Evolutionary conservation across 2,329 filamentous ascomycete genomes (phyloP).

Genomic region (Lizonia empirigonia): DNA sequence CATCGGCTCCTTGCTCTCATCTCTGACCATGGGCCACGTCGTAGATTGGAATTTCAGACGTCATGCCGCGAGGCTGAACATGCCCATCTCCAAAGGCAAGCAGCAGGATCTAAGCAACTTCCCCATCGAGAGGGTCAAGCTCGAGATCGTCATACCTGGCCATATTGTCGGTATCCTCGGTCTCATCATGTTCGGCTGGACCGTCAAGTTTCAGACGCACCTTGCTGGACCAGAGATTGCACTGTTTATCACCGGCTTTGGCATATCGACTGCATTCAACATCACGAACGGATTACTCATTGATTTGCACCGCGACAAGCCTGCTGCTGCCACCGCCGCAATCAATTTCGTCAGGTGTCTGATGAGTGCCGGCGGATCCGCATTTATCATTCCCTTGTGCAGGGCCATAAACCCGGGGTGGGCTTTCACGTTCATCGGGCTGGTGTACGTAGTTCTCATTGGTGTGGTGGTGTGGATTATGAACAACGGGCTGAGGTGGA

Average conservation of each 20-base stretch:
- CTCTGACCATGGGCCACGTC: constrained; percentile 44
- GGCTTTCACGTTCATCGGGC: constrained; percentile 53
- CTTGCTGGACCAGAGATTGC: constrained; percentile 54
- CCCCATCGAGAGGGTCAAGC: constrained; percentile 55
- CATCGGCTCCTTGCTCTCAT: constrained; percentile 33
- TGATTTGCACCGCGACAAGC: constrained; percentile 49
- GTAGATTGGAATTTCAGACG: constrained; percentile 77
- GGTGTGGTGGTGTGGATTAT: constrained; percentile 39
- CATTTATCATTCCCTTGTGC: constrained; percentile 51
- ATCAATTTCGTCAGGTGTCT: constrained; percentile 47
- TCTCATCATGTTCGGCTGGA: constrained; percentile 52
- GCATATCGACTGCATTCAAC: constrained; percentile 59
- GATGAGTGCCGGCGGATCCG: constrained; percentile 45
- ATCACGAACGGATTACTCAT: constrained; percentile 54
- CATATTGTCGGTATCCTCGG: constrained; percentile 42
- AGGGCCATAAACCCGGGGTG: constrained; percentile 51
- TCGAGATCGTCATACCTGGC: constrained; percentile 49
- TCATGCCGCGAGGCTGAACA: constrained; percentile 64
- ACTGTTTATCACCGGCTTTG: constrained; percentile 59
- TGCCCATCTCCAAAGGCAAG: constrained; percentile 65
- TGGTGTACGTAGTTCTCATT: constrained; percentile 35
- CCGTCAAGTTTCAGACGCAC: constrained; percentile 42
- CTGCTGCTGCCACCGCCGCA: constrained; percentile 50
- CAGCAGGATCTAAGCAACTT: constrained; percentile 59
- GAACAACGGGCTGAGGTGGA: constrained; percentile 40